Percentiles rank a stretch among this genome's conserved stretches.
Conservation (phyloP, 805 yeast species). For the Candida glaebosa region DNA sequence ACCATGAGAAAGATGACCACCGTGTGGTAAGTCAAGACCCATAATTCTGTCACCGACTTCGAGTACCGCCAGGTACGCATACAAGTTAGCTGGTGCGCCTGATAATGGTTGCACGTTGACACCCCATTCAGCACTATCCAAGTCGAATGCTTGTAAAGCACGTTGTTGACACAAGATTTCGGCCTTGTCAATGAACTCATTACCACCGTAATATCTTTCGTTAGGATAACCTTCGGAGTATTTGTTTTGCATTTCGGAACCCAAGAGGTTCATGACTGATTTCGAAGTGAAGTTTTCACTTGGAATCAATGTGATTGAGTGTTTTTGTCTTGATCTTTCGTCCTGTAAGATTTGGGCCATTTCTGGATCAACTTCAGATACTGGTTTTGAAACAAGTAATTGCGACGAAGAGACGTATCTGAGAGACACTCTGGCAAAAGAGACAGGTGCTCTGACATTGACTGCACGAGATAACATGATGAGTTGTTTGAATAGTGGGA, state of each 20-base stretch:
- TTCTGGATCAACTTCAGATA: constrained; percentile 77
- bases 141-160: constrained; percentile 78
- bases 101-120: constrained; percentile 94
- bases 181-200: constrained; percentile 87
- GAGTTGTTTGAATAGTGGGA: constrained; percentile 26
- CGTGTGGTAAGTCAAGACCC: constrained; percentile 98
- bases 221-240: constrained; percentile 99
- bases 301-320: constrained; percentile 89
- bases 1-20: constrained; percentile 97
- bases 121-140: constrained; percentile 87
- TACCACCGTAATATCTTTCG: constrained; percentile 97
- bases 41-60: constrained; percentile 88
- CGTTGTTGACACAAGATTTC: constrained; percentile 88
- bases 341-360: constrained; percentile 71
- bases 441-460: constrained; percentile 5
- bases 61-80: constrained; percentile 85
- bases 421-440: constrained; percentile 8
- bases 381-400: constrained; percentile 57
- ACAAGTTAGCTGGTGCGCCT: constrained; percentile 96
- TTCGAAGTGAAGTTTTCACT: constrained; percentile 95
- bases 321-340: constrained; percentile 84
- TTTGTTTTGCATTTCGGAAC: constrained; percentile 96
- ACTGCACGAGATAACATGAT: constrained; percentile 13
- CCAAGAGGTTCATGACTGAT: constrained; percentile 90
- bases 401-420: constrained; percentile 14